Percentiles rank a stretch among this genome's conserved stretches.
phyloP scores from a whole-genome alignment of 2,329 filamentous ascomycete species.

The Exophiala calicioides region DNA sequence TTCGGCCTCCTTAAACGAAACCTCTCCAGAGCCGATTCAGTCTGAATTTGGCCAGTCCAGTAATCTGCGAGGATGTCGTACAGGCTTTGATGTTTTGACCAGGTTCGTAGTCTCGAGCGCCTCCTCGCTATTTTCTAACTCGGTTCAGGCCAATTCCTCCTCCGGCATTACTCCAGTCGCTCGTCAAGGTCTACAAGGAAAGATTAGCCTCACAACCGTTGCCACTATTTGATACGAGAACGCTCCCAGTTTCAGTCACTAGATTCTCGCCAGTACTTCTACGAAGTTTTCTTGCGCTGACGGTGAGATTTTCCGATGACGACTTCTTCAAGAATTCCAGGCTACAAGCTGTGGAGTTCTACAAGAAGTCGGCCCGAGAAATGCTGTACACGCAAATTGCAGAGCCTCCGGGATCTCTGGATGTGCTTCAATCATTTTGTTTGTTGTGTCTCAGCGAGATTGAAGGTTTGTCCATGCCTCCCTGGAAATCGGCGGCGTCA shows the following conservation, averaged over 20 bases:
- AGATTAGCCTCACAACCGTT: slow-evolving; percentile 56
- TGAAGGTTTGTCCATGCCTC: slow-evolving; percentile 12
- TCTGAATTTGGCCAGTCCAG: background rate
- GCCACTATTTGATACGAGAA: slow-evolving; percentile 44
- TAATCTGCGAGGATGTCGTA: background rate
- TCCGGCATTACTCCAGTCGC: slow-evolving; percentile 41
- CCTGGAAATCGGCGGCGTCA: background rate
- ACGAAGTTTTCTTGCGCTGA: slow-evolving; percentile 45
- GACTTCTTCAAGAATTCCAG: slow-evolving; percentile 28
- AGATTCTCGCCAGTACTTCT: slow-evolving; percentile 43
- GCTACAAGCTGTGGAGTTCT: slow-evolving; percentile 34
- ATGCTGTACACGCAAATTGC: slow-evolving; percentile 15
- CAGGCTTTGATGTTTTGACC: slow-evolving; percentile 2
- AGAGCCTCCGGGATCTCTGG: slow-evolving; percentile 12
- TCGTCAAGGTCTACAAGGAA: slow-evolving; percentile 47
- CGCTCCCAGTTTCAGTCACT: slow-evolving; percentile 29
- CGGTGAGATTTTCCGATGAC: slow-evolving; percentile 44
- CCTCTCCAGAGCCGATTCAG: slow-evolving; percentile 2
- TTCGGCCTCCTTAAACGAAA: slow-evolving; percentile 6
- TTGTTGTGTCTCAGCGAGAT: slow-evolving; percentile 25
- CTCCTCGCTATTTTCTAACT: slow-evolving; percentile 18
- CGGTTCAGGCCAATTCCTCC: slow-evolving; percentile 38
- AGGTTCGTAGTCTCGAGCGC: slow-evolving; percentile 5
- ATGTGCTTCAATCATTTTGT: slow-evolving; percentile 23
- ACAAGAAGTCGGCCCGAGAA: slow-evolving; percentile 38